Conservation (phyloP, 306 rosid genomes). For the Clitoria ternatea region DNA sequence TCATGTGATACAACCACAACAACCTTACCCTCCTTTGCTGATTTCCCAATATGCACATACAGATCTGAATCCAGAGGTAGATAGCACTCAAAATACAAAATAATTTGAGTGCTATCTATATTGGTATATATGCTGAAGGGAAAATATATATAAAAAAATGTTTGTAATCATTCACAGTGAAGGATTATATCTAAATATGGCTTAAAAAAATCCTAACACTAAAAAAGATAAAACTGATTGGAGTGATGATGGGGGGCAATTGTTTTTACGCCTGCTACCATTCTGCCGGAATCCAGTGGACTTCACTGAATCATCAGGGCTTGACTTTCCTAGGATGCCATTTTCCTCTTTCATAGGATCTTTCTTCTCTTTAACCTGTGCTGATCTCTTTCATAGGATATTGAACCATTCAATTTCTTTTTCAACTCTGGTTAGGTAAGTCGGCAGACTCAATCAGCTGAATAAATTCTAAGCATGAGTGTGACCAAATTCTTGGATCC, state of each 20-base stretch:
- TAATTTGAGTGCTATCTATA: no score
- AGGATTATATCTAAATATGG: no score
- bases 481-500: constrained; percentile 22
- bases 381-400: constrained; percentile 51
- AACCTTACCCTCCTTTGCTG: background rate
- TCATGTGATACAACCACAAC: background rate
- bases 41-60: background rate
- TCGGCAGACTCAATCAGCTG: constrained; percentile 24
- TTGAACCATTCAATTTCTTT: constrained; percentile 12
- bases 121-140: no score
- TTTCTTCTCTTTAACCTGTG: constrained; percentile 42
- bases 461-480: background rate
- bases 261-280: constrained; percentile 83
- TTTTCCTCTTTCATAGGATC: constrained; percentile 50
- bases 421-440: constrained; percentile 17
- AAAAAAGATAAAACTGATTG: no score
- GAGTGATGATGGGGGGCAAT: no score
- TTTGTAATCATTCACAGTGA: no score
- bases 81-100: background rate
- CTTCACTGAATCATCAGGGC: constrained; percentile 43
- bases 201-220: no score
- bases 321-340: constrained; percentile 37
- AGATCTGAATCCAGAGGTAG: background rate
- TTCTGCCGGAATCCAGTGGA: constrained; percentile 71
- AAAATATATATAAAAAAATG: no score